Evolutionary conservation across 2,329 filamentous ascomycete genomes (phyloP).

Genomic region (Diaporthe caulivora): DNA sequence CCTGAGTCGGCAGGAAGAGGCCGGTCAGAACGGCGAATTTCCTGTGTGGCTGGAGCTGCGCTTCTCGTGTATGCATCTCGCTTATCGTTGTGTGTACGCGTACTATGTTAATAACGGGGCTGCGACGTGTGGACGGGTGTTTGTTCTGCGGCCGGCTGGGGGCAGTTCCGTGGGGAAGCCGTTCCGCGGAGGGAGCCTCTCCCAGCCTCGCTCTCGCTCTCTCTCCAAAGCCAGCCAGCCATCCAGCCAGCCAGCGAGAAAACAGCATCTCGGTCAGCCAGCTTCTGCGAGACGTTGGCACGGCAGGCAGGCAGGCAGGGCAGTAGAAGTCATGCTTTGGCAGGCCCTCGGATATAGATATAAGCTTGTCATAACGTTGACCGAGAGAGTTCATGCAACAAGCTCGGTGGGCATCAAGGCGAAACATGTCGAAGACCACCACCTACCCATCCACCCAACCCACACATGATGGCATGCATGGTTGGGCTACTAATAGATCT

Average conservation of each 20-base stretch:
- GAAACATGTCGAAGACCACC: slow-evolving; percentile 5
- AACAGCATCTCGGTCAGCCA: neutral
- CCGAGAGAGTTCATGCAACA: slow-evolving; percentile 10
- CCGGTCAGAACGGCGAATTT: too few species aligned
- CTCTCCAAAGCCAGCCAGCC: neutral
- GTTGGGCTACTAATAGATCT: neutral
- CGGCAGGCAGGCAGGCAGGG: neutral
- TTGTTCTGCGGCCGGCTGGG: neutral
- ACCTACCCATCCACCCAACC: too few species aligned
- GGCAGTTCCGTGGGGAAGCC: neutral
- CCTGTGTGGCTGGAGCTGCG: neutral
- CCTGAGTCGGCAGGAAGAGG: too few species aligned
- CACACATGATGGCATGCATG: neutral
- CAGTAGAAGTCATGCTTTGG: neutral
- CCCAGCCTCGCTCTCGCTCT: slow-evolving; percentile 1
- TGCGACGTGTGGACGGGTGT: neutral
- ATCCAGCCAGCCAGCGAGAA: too few species aligned
- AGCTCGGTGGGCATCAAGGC: neutral
- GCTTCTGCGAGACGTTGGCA: neutral
- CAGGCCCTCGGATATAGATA: neutral
- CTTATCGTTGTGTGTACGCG: neutral
- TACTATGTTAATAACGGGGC: neutral
- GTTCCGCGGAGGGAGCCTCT: neutral
- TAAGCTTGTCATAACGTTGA: slow-evolving; percentile 6
- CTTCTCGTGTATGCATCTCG: too few species aligned